Evolutionary conservation across 257 asterid species (phyloP).

Genomic region (Solanum boliviense): DNA sequence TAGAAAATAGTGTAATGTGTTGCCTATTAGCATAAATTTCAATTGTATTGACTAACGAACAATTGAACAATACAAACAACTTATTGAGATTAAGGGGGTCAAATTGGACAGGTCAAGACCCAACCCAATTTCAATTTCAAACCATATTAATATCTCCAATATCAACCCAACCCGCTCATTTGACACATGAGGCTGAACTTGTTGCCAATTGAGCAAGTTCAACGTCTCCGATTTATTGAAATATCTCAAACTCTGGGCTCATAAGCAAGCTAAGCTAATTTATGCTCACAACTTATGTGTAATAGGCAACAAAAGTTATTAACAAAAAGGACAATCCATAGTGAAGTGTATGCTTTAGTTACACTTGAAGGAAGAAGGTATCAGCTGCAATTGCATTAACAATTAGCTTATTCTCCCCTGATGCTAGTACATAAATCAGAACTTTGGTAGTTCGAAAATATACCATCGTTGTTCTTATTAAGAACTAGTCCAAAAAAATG

Average conservation of each 20-base stretch:
- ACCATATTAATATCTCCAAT: too few species aligned
- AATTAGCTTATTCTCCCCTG: neutral
- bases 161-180: too few species aligned
- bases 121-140: too few species aligned
- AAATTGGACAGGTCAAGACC: too few species aligned
- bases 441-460: neutral
- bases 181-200: neutral
- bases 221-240: neutral
- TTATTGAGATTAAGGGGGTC: neutral
- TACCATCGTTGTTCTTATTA: neutral
- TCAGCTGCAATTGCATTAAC: neutral
- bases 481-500: neutral
- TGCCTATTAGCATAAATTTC: neutral
- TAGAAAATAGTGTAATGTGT: neutral
- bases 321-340: neutral
- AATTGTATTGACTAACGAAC: neutral
- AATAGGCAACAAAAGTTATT: neutral
- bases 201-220: neutral
- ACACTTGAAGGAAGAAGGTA: neutral
- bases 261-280: neutral
- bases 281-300: neutral
- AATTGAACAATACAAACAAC: neutral
- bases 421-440: neutral
- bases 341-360: neutral
- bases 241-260: neutral